Evolutionary conservation across 2,329 filamentous ascomycete species (phyloP).

Genomic region (Colletotrichum salicis): DNA sequence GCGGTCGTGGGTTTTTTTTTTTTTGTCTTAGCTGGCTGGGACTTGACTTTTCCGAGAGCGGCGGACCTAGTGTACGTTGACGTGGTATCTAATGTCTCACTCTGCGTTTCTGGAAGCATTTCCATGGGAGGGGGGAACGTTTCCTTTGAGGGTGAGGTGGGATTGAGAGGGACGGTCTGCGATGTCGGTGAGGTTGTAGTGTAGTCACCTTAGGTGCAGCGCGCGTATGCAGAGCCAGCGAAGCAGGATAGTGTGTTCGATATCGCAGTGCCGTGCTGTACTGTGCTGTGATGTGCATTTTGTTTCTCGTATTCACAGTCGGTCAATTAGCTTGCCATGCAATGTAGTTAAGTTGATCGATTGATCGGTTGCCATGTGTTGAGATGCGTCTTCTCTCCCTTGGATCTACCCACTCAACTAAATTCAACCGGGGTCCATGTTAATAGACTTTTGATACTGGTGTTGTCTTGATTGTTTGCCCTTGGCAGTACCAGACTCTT

Average conservation of each 20-base stretch:
- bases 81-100: conserved; percentile 12
- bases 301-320: conserved; percentile 13
- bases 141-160: background rate
- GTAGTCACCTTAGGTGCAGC: background rate
- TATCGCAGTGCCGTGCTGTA: background rate
- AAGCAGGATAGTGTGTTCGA: background rate
- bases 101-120: conserved; percentile 2
- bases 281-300: background rate
- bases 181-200: conserved; percentile 23
- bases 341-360: background rate
- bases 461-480: background rate
- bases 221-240: conserved; percentile 15
- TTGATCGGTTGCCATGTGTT: background rate
- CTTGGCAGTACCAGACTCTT: background rate
- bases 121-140: background rate
- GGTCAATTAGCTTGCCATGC: background rate
- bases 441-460: background rate
- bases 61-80: background rate
- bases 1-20: background rate
- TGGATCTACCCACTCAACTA: background rate
- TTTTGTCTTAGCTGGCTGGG: background rate
- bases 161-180: background rate
- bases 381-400: background rate
- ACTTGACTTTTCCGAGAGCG: background rate
- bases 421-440: background rate